Conservation (phyloP, 805 yeast species). For the Teunomyces aglyptinius region DNA sequence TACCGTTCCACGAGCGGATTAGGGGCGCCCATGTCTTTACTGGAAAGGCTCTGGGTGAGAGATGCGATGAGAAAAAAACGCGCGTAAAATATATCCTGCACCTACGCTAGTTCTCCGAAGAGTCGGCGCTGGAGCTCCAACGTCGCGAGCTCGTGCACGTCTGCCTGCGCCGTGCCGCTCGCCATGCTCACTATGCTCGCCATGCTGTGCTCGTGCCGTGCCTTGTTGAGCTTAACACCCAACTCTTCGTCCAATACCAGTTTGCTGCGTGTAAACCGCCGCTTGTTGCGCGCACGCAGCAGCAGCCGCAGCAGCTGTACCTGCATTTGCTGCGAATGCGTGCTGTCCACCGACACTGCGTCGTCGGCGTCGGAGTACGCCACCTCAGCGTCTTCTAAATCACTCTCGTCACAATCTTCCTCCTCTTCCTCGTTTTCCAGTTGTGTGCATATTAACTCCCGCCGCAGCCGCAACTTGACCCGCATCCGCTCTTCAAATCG, state of each 20-base stretch:
- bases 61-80: conserved; percentile 7
- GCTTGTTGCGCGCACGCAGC: background rate
- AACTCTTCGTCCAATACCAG: conserved; percentile 8
- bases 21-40: conserved; percentile 3
- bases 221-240: conserved; percentile 7
- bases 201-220: conserved; percentile 1
- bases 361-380: conserved; percentile 20
- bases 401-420: conserved; percentile 20
- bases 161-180: conserved; percentile 16
- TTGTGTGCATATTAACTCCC: background rate
- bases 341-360: conserved; percentile 22
- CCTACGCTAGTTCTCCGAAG: conserved; percentile 8
- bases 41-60: background rate
- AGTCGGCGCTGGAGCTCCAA: conserved; percentile 19
- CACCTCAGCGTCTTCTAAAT: conserved; percentile 19
- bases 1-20: conserved; percentile 65
- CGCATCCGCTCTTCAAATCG: conserved; percentile 11
- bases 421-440: conserved; percentile 12
- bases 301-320: background rate
- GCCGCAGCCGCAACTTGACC: conserved; percentile 7
- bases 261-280: background rate
- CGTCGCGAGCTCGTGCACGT: conserved; percentile 20
- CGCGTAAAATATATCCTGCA: background rate
- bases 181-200: conserved; percentile 5
- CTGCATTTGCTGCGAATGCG: background rate